Conservation (phyloP, 192 early-diverging fungal species). For the Mortierella claussenii region DNA sequence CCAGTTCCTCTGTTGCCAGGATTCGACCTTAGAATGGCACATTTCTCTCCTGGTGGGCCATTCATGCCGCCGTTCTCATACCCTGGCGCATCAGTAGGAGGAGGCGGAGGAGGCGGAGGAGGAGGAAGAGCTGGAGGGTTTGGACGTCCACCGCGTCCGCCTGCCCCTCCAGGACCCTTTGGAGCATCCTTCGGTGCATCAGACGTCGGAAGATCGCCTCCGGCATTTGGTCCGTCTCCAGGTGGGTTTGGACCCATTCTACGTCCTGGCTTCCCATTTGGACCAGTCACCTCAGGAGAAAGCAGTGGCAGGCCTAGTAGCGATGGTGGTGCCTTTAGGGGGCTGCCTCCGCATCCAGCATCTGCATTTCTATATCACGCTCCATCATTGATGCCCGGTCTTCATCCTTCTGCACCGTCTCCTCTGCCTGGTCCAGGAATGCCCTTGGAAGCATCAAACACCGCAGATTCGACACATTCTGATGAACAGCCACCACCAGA, state of each 20-base stretch:
- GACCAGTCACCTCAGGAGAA: background rate
- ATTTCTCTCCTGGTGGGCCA: background rate
- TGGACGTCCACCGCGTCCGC: background rate
- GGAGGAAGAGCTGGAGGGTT: background rate
- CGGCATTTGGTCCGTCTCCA: constrained; percentile 9
- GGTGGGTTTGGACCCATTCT: background rate
- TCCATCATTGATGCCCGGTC: background rate
- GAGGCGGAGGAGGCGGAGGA: background rate
- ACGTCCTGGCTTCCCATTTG: constrained; percentile 2
- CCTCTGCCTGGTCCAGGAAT: no score
- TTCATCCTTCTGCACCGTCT: no score
- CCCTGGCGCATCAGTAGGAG: background rate
- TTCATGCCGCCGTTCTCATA: background rate
- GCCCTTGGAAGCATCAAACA: background rate
- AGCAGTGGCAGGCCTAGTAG: background rate
- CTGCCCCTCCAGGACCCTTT: background rate
- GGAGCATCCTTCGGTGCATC: background rate
- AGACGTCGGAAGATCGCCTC: background rate
- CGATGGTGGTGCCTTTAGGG: background rate
- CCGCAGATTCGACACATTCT: no score
- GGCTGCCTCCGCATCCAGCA: background rate
- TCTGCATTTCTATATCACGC: background rate
- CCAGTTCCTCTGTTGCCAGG: no score
- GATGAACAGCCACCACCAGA: constrained; percentile 6
- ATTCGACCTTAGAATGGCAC: background rate